These are phyloP conservation scores for Oryza nivara DNA, from an alignment of 176 grass and related monocot genomes.

Conservation along the genomic window DNA sequence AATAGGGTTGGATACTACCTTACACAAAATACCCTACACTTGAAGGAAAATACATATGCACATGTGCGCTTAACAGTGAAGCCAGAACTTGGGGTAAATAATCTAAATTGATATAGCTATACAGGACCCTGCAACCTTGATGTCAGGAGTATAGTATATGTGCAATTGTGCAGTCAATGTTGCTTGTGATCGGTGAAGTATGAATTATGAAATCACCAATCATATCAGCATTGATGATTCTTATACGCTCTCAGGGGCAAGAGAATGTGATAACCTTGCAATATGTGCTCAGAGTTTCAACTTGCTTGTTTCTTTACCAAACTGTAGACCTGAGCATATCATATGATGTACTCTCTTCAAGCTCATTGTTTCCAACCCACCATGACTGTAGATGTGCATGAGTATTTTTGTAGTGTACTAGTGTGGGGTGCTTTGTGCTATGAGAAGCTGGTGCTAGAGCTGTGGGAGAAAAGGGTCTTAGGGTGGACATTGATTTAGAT, in stretches of 20 bases:
- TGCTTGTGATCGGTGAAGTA: neutral
- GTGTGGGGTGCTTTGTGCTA: neutral
- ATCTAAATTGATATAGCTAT: neutral
- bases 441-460: neutral
- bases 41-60: neutral
- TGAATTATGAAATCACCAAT: neutral
- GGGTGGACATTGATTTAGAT: neutral
- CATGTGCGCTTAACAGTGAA: neutral
- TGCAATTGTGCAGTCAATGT: neutral
- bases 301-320: neutral
- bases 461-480: neutral
- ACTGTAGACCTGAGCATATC: neutral
- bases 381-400: neutral
- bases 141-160: neutral
- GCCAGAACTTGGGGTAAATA: neutral
- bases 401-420: neutral
- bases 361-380: neutral
- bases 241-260: no score
- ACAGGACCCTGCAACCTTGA: neutral
- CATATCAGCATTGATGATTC: neutral
- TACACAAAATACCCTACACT: neutral
- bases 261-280: neutral
- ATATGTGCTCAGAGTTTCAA: neutral
- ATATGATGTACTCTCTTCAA: neutral
- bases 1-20: neutral